phyloP scores from a whole-genome alignment of 176 grass and related monocot genomes.

The Carex cristatella region DNA sequence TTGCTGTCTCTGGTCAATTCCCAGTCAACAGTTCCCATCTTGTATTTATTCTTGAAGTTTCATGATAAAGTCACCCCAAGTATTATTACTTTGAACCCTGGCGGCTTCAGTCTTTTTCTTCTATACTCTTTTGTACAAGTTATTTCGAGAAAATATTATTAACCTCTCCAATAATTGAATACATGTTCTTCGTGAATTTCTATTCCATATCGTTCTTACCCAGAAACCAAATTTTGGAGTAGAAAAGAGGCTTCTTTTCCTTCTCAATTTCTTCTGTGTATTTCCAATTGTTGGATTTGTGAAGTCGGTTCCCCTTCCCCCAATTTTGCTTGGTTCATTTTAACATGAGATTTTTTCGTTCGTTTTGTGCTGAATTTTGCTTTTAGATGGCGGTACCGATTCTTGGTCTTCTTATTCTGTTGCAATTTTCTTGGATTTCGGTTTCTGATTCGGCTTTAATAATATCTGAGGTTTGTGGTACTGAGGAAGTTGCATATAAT shows the following conservation, averaged over 20 bases:
- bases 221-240: not conserved
- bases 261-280: not conserved
- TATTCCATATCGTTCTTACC: not conserved
- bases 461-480: slow-evolving; percentile 48
- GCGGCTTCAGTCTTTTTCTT: slow-evolving; percentile 21
- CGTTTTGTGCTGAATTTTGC: slow-evolving; percentile 4
- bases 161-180: slow-evolving; percentile 11
- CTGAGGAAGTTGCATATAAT: slow-evolving; percentile 38
- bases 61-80: slow-evolving; percentile 16
- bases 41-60: not conserved
- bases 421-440: slow-evolving; percentile 31
- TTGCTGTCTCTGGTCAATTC: not conserved
- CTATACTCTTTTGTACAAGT: not conserved
- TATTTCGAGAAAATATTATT: not conserved
- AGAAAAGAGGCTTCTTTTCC: not conserved
- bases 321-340: not conserved
- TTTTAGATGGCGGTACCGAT: slow-evolving; percentile 21
- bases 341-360: not conserved
- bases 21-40: not conserved
- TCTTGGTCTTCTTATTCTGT: slow-evolving; percentile 32
- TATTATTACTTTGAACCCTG: not conserved
- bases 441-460: slow-evolving; percentile 21
- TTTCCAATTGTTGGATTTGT: not conserved
- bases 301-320: not conserved
- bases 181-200: not conserved